Evolutionary conservation across 2,329 filamentous ascomycete species (phyloP), one percentile per base, ranked within the genome.

Genomic region (Nemania bipapillata): DNA sequence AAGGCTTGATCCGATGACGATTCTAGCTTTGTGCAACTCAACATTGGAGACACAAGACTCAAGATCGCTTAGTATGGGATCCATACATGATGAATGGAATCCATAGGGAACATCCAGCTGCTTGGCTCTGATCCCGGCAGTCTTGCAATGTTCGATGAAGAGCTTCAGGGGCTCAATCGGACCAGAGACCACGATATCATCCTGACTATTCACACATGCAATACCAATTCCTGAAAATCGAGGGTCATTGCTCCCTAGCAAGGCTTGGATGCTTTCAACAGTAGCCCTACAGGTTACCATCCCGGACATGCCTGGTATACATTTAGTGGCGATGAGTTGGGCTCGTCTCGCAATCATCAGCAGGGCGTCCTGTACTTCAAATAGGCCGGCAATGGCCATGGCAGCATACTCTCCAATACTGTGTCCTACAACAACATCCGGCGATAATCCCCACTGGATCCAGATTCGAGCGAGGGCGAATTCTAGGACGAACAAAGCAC

Each of bases 121-220:
- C 52, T 74, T 76, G 57, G 68, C 53, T 75, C 77, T 72, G 67
- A 79, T 63, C 3, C 53, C 55, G 9, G 57, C 66, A 1, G 1
- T n/a, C 30, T 70, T 72, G 71, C 50, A 70, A 9, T 69, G n/a
- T 37, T 72, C 68, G 20, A 53, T 53, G 15, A 75, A 72, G 17
- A 49, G 15, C 3, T 64, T 61, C 17, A 78, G 65, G 15, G 63
- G 35, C 1, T 64, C 50, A 17, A 71, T 65, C 1, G 76, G 66
- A 0, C 78, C 77, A 49, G 73, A 73, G 5, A 80, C 66, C 12
- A 80, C 78, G 5, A 72, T 74, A 32, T 77, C 77, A 11, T 73
- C 70, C 1, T 72, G 72, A 15, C 77, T 74, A 52, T 80, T 80
- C 45, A 74, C 68, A 65, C 79, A 80, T 5, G 79, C 75, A 24